phyloP scores from a whole-genome alignment of 2,329 filamentous ascomycete species.

The Cladorrhinum sp. region DNA sequence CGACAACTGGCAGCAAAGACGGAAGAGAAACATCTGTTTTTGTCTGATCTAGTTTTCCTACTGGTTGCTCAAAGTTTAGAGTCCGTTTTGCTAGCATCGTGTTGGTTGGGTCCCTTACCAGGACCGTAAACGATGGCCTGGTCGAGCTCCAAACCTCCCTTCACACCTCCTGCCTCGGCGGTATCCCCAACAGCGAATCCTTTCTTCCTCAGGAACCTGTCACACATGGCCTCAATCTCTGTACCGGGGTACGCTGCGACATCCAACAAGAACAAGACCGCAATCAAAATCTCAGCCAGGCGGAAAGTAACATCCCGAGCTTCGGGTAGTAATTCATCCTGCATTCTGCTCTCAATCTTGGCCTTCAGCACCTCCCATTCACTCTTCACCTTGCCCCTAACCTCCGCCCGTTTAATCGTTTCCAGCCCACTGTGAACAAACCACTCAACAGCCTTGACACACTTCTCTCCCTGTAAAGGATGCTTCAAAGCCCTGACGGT shows the following conservation, averaged over 20 bases:
- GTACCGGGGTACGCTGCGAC: conserved; percentile 36
- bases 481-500: conserved; percentile 48
- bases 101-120: conserved; percentile 6
- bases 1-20: not conserved
- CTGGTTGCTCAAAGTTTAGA: not conserved
- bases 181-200: conserved; percentile 21
- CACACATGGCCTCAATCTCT: conserved; percentile 39
- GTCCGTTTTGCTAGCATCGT: not conserved
- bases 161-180: not conserved
- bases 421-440: conserved; percentile 34
- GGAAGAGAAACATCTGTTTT: not conserved
- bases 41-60: no score
- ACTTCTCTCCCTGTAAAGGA: conserved; percentile 35
- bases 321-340: conserved; percentile 43
- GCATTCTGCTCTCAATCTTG: conserved; percentile 34
- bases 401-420: conserved; percentile 24
- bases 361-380: conserved; percentile 42
- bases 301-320: conserved; percentile 45
- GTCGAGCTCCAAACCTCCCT: conserved; percentile 22
- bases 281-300: conserved; percentile 44
- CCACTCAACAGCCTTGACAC: conserved; percentile 42
- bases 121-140: conserved; percentile 28
- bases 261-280: conserved; percentile 43
- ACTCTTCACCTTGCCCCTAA: conserved; percentile 33
- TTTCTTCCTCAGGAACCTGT: conserved; percentile 37